Evolutionary conservation across 2,329 filamentous ascomycete species (phyloP), one percentile per base, ranked within the genome.

Genomic region (Dactylonectria estremocensis): DNA sequence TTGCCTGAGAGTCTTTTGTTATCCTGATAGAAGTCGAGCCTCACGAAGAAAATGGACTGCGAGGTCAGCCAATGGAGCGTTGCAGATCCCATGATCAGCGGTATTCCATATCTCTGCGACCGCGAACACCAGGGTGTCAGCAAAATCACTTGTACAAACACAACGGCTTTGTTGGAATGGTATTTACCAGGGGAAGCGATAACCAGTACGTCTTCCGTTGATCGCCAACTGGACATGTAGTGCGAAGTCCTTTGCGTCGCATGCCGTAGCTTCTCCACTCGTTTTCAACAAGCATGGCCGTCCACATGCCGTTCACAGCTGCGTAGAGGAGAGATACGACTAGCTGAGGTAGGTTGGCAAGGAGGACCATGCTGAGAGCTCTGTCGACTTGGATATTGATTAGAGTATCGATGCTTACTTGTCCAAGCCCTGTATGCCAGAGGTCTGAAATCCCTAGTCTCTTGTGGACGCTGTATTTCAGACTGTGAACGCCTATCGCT

Each of bases 241-340:
- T 45, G 20, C 67, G 64, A 2, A 64, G 56, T 3, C 64, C 3
- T 9, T 50, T 43, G 7, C 65, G 57, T 22, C 55, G 40, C 22
- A 53, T 46, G 2, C 67, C 64, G 22, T 67, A 69, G n/a, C 57
- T 56, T 1, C 45, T 61, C 67, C 67, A 69, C 16, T 69, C 67
- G 8, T 52, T 67, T 3, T 60, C 64, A 2, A 56, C 35, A 2
- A 67, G 16, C 67, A 69, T 69, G 20, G 35, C 49, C 1, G 67
- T 69, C 18, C 64, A 64, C 10, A 69, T 31, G 1, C 49, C 60
- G 13, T 69, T 67, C 9, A 49, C 61, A 5, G 62, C 56, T 8
- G 67, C 67, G 28, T 69, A 69, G 3, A 67, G 49, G 3, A 69
- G 33, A 0, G 67, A 69, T 9, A 69, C 64, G 14, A 20, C 43